These are phyloP conservation scores for Fomitopsis pulvina DNA, from an alignment of 768 basidiomycete species.

Conservation along the genomic window DNA sequence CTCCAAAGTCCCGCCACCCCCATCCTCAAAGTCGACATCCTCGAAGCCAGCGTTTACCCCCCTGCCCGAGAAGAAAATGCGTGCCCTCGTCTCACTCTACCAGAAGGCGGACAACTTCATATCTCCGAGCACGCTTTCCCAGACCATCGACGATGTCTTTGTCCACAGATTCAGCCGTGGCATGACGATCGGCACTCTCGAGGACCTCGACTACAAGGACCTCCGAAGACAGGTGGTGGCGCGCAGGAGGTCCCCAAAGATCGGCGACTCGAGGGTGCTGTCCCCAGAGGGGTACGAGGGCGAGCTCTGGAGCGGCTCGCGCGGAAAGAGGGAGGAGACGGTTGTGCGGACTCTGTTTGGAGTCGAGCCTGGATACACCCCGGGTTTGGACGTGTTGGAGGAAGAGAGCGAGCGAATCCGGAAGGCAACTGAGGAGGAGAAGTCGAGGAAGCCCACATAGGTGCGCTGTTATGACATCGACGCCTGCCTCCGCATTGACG, in stretches of 20 bases:
- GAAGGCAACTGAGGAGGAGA: constrained; percentile 7
- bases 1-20: not conserved
- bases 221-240: constrained; percentile 13
- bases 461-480: too few species aligned
- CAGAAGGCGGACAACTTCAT: constrained; percentile 70
- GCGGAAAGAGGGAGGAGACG: constrained; percentile 30
- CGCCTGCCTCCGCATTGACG: too few species aligned
- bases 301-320: constrained; percentile 26
- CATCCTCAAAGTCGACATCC: not conserved
- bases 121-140: constrained; percentile 59
- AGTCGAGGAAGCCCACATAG: too few species aligned
- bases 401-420: constrained; percentile 27
- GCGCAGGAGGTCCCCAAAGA: constrained; percentile 10
- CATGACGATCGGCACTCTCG: not conserved
- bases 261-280: constrained; percentile 10
- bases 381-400: constrained; percentile 42
- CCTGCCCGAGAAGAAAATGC: constrained; percentile 54
- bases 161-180: constrained; percentile 8
- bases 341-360: constrained; percentile 52
- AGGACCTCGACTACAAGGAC: constrained; percentile 11
- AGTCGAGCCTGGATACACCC: constrained; percentile 28
- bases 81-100: constrained; percentile 71
- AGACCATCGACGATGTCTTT: constrained; percentile 63
- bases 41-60: constrained; percentile 13
- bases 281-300: constrained; percentile 6